Conservation (phyloP, 2,329 filamentous ascomycete genomes). For the Aspergillus fumigatus region DNA sequence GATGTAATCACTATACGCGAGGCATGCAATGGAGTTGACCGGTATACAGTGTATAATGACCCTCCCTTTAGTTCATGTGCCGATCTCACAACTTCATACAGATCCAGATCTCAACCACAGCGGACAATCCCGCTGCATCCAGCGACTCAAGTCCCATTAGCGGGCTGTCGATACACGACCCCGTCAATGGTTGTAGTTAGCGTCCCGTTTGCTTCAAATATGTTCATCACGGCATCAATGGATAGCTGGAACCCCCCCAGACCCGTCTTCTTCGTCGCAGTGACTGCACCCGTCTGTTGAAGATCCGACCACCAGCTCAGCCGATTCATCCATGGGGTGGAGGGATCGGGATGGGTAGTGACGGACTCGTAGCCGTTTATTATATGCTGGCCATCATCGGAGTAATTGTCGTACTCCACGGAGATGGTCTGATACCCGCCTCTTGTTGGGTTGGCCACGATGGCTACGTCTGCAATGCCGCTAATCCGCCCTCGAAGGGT, state of each 20-base stretch:
- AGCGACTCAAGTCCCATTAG: constrained; percentile 26
- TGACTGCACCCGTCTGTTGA: constrained; percentile 25
- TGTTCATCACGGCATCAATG: constrained; percentile 38
- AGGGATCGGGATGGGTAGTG: constrained; percentile 15
- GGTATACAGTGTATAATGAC: too few relatives aligned
- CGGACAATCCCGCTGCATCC: too few relatives aligned
- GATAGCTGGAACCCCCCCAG: constrained; percentile 36
- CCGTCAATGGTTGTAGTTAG: constrained; percentile 38
- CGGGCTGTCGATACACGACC: constrained; percentile 35
- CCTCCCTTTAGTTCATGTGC: too few relatives aligned
- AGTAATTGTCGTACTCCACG: constrained; percentile 35
- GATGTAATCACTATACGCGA: too few relatives aligned
- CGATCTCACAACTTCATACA: too few relatives aligned
- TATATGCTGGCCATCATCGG: constrained; percentile 31
- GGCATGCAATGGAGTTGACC: too few relatives aligned
- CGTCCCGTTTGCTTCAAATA: constrained; percentile 41
- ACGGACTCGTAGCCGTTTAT: constrained; percentile 36
- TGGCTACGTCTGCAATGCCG: constrained; percentile 8
- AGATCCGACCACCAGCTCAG: constrained; percentile 41
- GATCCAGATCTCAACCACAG: too few relatives aligned
- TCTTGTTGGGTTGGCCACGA: constrained; percentile 1
- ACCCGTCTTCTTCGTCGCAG: constrained; percentile 38
- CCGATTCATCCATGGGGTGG: constrained; percentile 17
- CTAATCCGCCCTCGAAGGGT: constrained; percentile 11
- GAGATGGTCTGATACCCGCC: constrained; percentile 23